Evolutionary conservation across 83 land plant species (phyloP).

Genomic region (Thuja plicata): DNA sequence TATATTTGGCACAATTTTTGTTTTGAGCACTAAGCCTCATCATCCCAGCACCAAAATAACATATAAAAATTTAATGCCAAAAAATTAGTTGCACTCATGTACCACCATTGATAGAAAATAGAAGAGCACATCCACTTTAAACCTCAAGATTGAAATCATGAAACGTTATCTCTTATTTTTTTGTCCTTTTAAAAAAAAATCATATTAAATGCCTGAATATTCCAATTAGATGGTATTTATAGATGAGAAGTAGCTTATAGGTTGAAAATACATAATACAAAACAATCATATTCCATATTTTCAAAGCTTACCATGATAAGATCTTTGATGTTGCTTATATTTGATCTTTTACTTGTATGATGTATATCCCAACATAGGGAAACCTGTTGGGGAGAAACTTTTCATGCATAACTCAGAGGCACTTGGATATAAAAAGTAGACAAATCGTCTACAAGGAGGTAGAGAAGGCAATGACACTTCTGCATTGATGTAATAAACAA

Average conservation of each 20-base stretch:
- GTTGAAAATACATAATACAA: not conserved
- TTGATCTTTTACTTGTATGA: not conserved
- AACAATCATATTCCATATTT: not conserved
- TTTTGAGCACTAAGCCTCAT: not conserved
- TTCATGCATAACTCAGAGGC: conserved; percentile 18
- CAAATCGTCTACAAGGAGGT: conserved; percentile 20
- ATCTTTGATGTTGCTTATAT: not conserved
- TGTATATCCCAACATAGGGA: conserved; percentile 11
- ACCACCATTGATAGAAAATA: not conserved
- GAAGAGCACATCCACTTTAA: not conserved
- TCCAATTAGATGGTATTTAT: not conserved
- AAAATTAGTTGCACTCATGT: not conserved
- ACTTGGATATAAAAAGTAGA: conserved; percentile 23
- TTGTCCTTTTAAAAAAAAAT: not conserved
- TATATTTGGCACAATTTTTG: not conserved
- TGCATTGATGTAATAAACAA: conserved; percentile 5
- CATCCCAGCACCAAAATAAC: not conserved
- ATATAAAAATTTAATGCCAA: not conserved
- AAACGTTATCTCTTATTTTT: not conserved
- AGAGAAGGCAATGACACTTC: conserved; percentile 18
- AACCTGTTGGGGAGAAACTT: not conserved
- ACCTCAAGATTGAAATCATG: not conserved
- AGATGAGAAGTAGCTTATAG: too few relatives aligned
- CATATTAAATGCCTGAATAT: not conserved
- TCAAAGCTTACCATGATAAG: not conserved